Evolutionary conservation across 495 filamentous ascomycete species (phyloP), one percentile per base, ranked within the genome.

Genomic region (Viridothelium virens): DNA sequence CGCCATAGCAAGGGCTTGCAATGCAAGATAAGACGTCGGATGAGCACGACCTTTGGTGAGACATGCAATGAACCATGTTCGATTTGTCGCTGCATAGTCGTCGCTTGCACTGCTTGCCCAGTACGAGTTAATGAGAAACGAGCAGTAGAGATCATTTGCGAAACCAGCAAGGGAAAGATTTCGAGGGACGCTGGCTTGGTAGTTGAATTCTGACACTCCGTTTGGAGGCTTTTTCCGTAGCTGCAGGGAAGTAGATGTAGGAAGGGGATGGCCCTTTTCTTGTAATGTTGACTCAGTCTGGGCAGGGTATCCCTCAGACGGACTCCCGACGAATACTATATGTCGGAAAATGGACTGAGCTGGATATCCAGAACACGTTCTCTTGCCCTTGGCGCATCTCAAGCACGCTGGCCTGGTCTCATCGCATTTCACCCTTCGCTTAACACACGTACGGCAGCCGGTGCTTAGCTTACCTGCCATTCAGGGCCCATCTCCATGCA

Each of bases 381-480:
- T 59, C 7, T 59, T 59, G 25, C 53, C 53, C 36, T 59, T 59
- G 6, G 7, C 36, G 31, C 53, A 59, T 14, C 53, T 33, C 7
- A 59, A 14, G 31, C 53, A 59, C 2, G 18, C 53, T 59, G 53
- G 53, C 31, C 36, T 59, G 6, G 53, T 59, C 53, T 59, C 53
- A 36, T 59, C 53, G 31, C 53, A 59, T 14, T 59, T 59, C 5
- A 59, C 53, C 7, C 53, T 18, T 36, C 53, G 53, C 31, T 59
- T 59, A 6, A 59, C 53, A 31, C 53, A 59, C 3, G 53, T 59
- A 10, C 53, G 53, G 18, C 53, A 59, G 53, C 53, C 53, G 3
- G 53, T 59, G 31, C 53, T 59, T 59, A 14, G 53, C 53, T 59
- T 59, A 9, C 53, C 53, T 4, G 53, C 53, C 53, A 59, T 59